Evolutionary conservation across 345 rosid genomes (phyloP).

Genomic region (Trapa incisa): DNA sequence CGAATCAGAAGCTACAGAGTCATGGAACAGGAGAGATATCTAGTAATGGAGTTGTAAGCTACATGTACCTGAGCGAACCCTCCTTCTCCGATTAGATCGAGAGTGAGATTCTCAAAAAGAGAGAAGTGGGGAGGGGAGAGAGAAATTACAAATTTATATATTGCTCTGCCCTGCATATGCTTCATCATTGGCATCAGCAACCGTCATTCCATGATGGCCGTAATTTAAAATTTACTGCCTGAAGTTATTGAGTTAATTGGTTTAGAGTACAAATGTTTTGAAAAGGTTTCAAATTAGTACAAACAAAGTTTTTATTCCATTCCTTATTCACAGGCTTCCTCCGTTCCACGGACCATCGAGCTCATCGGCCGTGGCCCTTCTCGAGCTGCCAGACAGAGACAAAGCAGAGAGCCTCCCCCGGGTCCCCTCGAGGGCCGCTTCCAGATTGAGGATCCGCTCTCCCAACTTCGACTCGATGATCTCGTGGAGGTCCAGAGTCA

Average conservation of each 20-base stretch:
- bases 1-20: not conserved
- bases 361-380: not conserved
- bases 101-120: not conserved
- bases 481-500: conserved; percentile 25
- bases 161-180: not conserved
- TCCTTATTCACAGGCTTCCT: not conserved
- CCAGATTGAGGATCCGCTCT: conserved; percentile 21
- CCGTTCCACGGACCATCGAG: conserved; percentile 6
- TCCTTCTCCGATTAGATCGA: not conserved
- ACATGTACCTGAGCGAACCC: not conserved
- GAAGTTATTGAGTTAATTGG: too few relatives aligned
- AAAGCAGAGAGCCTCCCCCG: conserved; percentile 13
- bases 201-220: too few relatives aligned
- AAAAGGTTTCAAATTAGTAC: too few relatives aligned
- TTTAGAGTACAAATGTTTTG: too few relatives aligned
- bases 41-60: not conserved
- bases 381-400: not conserved
- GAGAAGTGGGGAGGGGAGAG: not conserved
- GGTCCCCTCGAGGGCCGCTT: conserved; percentile 17
- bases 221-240: too few relatives aligned
- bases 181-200: not conserved
- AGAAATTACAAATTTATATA: not conserved
- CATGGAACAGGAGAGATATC: not conserved
- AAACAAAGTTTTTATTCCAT: too few relatives aligned
- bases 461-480: conserved; percentile 20